These are phyloP conservation scores for Tolypocladium guangdongense DNA, from an alignment of 2,329 filamentous ascomycete species.

Conservation along the genomic window DNA sequence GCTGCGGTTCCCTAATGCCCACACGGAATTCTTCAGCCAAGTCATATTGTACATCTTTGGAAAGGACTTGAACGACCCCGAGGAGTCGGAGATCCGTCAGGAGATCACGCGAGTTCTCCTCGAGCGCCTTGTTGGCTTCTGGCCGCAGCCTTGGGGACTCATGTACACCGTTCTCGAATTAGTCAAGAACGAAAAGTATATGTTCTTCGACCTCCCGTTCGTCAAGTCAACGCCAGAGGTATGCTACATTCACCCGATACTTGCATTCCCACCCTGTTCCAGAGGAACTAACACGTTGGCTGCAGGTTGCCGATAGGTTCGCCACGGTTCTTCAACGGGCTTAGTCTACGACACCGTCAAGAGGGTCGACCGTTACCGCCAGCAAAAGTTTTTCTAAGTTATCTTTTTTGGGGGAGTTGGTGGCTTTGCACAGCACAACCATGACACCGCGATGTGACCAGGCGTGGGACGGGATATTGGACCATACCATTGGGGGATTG, in stretches of 20 bases:
- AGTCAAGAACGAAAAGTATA: slow-evolving; percentile 80
- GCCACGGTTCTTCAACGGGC: slow-evolving; percentile 22
- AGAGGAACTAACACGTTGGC: slow-evolving; percentile 3
- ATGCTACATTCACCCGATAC: slow-evolving; percentile 15
- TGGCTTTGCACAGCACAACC: not conserved
- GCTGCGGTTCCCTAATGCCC: slow-evolving; percentile 76
- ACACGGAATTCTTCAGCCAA: slow-evolving; percentile 89
- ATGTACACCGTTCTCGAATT: slow-evolving; percentile 82
- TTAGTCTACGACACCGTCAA: slow-evolving; percentile 7
- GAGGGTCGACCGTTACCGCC: not conserved
- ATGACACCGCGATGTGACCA: not conserved
- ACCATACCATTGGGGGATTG: not conserved
- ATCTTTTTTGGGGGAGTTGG: not conserved
- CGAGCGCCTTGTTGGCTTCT: slow-evolving; percentile 77
- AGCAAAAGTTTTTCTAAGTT: not conserved
- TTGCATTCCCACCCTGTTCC: not conserved
- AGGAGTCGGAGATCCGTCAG: slow-evolving; percentile 75
- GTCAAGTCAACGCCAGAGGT: slow-evolving; percentile 87
- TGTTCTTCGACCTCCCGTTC: slow-evolving; percentile 87
- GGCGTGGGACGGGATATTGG: not conserved
- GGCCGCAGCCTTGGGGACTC: slow-evolving; percentile 92
- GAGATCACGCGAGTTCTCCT: slow-evolving; percentile 82
- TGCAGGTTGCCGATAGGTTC: slow-evolving; percentile 25
- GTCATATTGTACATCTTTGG: slow-evolving; percentile 77
- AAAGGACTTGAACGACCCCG: slow-evolving; percentile 58